Percentiles rank a stretch among this genome's conserved stretches.
phyloP scores from a whole-genome alignment of 495 filamentous ascomycete species.

The Daldinia childiae region DNA sequence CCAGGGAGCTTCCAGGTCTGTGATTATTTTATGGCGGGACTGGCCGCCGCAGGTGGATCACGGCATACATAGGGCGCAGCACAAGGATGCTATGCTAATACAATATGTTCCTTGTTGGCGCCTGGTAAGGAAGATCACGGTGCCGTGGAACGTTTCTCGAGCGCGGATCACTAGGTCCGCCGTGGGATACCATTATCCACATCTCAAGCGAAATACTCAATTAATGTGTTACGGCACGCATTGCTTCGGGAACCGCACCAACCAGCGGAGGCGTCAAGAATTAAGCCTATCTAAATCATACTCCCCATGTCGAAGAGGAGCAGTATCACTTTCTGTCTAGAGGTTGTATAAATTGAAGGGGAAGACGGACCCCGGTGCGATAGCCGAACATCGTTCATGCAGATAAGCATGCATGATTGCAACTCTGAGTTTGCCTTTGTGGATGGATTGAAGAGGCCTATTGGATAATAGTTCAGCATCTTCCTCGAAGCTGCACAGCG shows the following conservation, averaged over 20 bases:
- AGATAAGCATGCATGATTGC: conserved; percentile 41
- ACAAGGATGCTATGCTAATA: conserved; percentile 18
- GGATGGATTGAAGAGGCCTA: conserved; percentile 23
- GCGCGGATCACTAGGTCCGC: conserved; percentile 32
- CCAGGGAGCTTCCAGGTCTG: conserved; percentile 25
- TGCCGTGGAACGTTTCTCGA: conserved; percentile 39
- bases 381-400: conserved; percentile 40
- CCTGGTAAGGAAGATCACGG: conserved; percentile 24
- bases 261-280: conserved; percentile 12
- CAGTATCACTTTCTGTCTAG: background rate
- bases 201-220: conserved; percentile 20
- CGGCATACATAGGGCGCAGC: conserved; percentile 9
- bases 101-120: conserved; percentile 20
- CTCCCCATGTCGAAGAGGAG: conserved; percentile 15
- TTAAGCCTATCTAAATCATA: conserved; percentile 21
- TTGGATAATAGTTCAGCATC: conserved; percentile 18
- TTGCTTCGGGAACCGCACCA: conserved; percentile 24
- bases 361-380: conserved; percentile 23
- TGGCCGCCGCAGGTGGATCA: conserved; percentile 18
- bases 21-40: conserved; percentile 31
- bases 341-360: conserved; percentile 15
- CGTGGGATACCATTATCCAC: conserved; percentile 24
- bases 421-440: conserved; percentile 27
- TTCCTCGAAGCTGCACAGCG: conserved; percentile 17
- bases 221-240: conserved; percentile 21